Evolutionary conservation across 331 rosid species (phyloP), one percentile per base, ranked within the genome.

Genomic region (Acacia pycnantha): DNA sequence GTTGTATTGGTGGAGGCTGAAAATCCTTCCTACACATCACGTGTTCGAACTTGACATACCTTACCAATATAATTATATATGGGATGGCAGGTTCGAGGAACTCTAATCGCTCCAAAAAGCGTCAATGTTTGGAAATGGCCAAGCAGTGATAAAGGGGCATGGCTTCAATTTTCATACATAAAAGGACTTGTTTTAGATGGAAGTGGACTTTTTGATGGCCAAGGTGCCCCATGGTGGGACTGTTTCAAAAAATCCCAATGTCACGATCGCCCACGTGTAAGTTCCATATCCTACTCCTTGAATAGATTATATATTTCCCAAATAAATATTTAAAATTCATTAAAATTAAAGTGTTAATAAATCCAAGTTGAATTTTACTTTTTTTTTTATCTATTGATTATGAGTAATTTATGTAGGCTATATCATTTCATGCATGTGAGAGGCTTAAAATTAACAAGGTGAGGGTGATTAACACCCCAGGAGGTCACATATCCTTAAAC

Each of bases 151-250:
- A 31, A 35, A 15, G 47, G 5, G 0, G 7, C 6, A 56, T 90
- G 92, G 93, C 26, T 92, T 4, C 24, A n/a, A 12, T 92, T 92
- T 37, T 0, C 0, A 0, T 2, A 9, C 8, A 37, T 89, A 78
- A 70, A 51, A 13, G 89, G 84, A 0, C 92, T 92, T 43, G 24
- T 53, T 9, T 5, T 92, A 2, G 6, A 76, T 43, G 93, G 97
- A 46, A 77, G 81, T 12, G 93, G 97, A 31, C 15, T 1, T 21
- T 27, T 90, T 68, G 82, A 90, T 79, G 94, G 87, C 29, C 89
- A 89, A 64, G 94, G 97, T 61, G 79, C 77, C 47, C 8, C 66
- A 0, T 92, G 97, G 97, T 92, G 94, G 97, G 48, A 37, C 8
- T 67, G 73, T 67, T 67, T 67, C 46, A 21, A 21, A 9, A 67